These are phyloP conservation scores for Penicillium sclerotigenum DNA, from an alignment of 2,329 filamentous ascomycete genomes.

Conservation along the genomic window DNA sequence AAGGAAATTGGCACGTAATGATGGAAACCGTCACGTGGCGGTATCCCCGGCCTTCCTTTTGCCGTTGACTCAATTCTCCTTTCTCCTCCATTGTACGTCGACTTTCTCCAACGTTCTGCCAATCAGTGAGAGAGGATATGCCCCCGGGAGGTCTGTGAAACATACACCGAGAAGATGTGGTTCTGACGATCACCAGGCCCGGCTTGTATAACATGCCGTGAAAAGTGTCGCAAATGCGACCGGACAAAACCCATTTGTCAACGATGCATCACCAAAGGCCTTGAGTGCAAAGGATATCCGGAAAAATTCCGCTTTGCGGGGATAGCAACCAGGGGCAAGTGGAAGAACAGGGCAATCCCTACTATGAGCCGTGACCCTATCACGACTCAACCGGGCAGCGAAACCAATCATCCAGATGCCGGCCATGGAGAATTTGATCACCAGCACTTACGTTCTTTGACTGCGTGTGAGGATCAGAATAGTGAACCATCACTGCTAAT, in stretches of 20 bases:
- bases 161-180: not conserved
- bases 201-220: constrained; percentile 34
- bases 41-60: not conserved
- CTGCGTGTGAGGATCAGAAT: no score
- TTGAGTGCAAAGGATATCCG: constrained; percentile 32
- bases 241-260: constrained; percentile 30
- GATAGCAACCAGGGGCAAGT: constrained; percentile 31
- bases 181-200: constrained; percentile 20
- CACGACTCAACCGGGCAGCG: not conserved
- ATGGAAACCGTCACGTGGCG: not conserved
- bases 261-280: constrained; percentile 31
- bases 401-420: not conserved
- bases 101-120: not conserved
- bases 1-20: not conserved
- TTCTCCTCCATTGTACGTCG: not conserved
- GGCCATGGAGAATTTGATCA: not conserved
- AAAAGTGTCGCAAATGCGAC: constrained; percentile 35
- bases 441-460: not conserved
- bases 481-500: not conserved
- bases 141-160: not conserved
- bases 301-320: constrained; percentile 34
- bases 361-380: not conserved
- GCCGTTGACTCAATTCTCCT: not conserved
- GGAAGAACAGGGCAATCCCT: constrained; percentile 28
- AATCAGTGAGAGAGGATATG: not conserved